A percentile compares a stretch with the other conserved stretches of the same genome.
Evolutionary conservation across 1,284 basidiomycete genomes (phyloP).

Genomic region (Mycena citricolor): DNA sequence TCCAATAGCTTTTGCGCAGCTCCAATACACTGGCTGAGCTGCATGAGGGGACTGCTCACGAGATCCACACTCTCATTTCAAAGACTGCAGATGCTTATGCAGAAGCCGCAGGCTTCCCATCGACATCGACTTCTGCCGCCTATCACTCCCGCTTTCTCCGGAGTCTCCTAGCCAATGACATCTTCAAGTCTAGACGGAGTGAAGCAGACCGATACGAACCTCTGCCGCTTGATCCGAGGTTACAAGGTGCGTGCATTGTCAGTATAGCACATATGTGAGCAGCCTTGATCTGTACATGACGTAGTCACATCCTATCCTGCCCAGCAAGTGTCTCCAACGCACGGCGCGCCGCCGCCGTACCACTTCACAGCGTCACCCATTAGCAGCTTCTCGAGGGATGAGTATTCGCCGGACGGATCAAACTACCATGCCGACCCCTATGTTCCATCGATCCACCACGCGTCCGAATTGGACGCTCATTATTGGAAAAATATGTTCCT

Average conservation of each 20-base stretch:
- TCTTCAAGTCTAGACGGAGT: conserved; percentile 49
- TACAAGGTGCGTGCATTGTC: conserved; percentile 46
- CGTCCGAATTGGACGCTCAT: conserved; percentile 53
- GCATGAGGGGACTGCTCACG: conserved; percentile 52
- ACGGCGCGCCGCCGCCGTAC: conserved; percentile 34
- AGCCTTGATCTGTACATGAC: too few species aligned
- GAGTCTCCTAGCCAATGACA: conserved; percentile 64
- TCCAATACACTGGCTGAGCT: conserved; percentile 55
- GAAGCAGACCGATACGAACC: conserved; percentile 41
- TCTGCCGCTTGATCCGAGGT: conserved; percentile 49
- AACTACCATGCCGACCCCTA: conserved; percentile 32
- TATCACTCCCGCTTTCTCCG: conserved; percentile 77
- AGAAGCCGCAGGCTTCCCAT: conserved; percentile 61
- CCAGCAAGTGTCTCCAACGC: conserved; percentile 29
- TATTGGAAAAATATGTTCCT: conserved; percentile 73
- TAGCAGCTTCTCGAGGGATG: conserved; percentile 22
- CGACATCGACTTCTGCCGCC: conserved; percentile 57
- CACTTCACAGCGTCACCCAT: conserved; percentile 43
- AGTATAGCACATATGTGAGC: too few species aligned
- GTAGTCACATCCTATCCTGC: too few species aligned
- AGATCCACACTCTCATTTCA: conserved; percentile 63
- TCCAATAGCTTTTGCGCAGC: conserved; percentile 59
- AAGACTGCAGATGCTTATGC: conserved; percentile 74
- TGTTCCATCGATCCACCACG: conserved; percentile 38
- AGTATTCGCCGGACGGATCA: conserved; percentile 26